These are phyloP conservation scores for Gracilaria gracilis DNA, from an alignment of 23 red algal genomes.

Conservation along the genomic window DNA sequence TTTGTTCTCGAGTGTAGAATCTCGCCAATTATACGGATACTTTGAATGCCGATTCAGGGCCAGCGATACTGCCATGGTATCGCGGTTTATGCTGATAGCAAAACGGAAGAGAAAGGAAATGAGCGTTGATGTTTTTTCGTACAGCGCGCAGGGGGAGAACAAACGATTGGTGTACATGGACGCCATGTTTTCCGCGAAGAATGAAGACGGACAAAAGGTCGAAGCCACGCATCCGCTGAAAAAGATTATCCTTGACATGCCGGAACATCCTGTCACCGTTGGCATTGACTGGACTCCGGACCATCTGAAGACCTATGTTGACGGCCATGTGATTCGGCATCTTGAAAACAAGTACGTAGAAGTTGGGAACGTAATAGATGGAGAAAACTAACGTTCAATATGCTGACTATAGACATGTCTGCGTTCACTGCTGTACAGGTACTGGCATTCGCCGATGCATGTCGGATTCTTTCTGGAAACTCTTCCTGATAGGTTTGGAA, in stretches of 20 bases:
- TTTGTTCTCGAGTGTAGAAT: background rate
- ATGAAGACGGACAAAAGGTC: conserved; percentile 8
- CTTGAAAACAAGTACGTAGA: conserved; percentile 52
- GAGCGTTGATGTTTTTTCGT: conserved; percentile 52
- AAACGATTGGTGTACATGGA: conserved; percentile 49
- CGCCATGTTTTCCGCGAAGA: conserved; percentile 16
- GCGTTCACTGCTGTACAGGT: background rate
- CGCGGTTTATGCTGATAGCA: conserved; percentile 23
- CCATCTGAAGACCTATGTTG: conserved; percentile 49
- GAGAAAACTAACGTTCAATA: background rate
- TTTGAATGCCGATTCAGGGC: conserved; percentile 53
- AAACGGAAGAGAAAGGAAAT: conserved; percentile 3
- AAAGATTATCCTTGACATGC: conserved; percentile 58
- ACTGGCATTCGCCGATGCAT: conserved; percentile 56
- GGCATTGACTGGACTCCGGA: conserved; percentile 57
- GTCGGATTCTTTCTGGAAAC: conserved; percentile 44
- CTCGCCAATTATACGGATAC: conserved; percentile 33
- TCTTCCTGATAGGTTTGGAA: conserved; percentile 20
- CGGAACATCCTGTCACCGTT: conserved; percentile 43
- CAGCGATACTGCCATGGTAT: conserved; percentile 33
- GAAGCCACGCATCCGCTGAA: conserved; percentile 41
- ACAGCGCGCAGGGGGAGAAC: conserved; percentile 24
- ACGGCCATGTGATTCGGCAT: conserved; percentile 47
- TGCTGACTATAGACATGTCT: background rate
- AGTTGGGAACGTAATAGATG: background rate